Base-by-base conservation (phyloP, 345 rosid species). In the Zanthoxylum bungeanum region DNA sequence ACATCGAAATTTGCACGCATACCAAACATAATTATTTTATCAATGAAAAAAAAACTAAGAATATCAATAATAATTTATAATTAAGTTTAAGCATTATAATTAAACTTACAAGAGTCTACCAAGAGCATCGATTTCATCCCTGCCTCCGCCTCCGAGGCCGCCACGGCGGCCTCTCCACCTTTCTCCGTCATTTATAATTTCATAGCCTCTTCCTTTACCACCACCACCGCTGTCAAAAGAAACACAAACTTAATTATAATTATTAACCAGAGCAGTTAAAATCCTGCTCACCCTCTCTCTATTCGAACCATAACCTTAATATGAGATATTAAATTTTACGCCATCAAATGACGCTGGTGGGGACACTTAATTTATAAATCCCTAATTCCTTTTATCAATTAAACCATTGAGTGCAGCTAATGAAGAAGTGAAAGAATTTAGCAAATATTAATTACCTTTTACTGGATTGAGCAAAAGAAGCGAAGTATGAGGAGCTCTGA, bases 71-170 rank as follows among this genome's bases (percentile, higher is more conserved):
- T 19, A 14, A 44, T 44, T n/a, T 3, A 44, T 44, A 44, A 44
- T 14, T 19, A 44, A 44, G 19, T n/a, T n/a, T 14, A 44, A 44
- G 5, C 7, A 2, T 44, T 44, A 44, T 11, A 50, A 50, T 19
- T 33, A 28, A 50, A 67, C 93, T 92, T 80, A 92, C 99, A 95
- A 62, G 17, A 95, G 90, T 81, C 98, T 81, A 64, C 99, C 99
- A 81, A 92, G 97, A 8, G 97, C 88, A 78, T 89, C 90, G 34
- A 94, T 84, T 73, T 71, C 89, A 76, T 89, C 96, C 68, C 77
- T 84, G 52, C 19, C 4, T 17, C 49, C 4, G 37, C 37, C 9
- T 5, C n/a, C 2, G n/a, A n/a, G n/a, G 19, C 7, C 7, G 5
- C 49, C 49, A 14, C 49, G 19, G n/a, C n/a, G n/a, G 6, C 49